Evolutionary conservation across 805 yeast genomes (phyloP).

Genomic region (Metschnikowia baotianmanensis): DNA sequence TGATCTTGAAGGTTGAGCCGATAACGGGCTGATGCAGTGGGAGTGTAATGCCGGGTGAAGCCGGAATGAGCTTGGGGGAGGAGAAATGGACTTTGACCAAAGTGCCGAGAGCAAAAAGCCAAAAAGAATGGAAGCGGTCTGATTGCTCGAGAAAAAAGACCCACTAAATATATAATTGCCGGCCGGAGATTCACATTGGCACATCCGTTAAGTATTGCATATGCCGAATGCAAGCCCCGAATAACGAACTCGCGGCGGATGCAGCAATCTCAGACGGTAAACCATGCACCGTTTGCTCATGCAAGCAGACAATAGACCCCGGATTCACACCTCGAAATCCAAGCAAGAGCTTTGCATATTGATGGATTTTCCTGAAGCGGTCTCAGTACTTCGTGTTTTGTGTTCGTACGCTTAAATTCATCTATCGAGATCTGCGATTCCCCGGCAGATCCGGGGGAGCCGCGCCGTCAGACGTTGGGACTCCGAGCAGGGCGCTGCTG

Average conservation of each 20-base stretch:
- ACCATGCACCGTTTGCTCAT: constrained; percentile 3
- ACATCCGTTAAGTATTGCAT: neutral
- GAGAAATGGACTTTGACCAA: no score
- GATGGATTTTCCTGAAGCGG: neutral
- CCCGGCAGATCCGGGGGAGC: no score
- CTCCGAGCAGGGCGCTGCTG: neutral
- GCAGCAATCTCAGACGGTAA: constrained; percentile 6
- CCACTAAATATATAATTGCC: neutral
- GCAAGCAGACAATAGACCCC: constrained; percentile 5
- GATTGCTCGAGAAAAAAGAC: neutral
- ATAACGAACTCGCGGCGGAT: constrained; percentile 6
- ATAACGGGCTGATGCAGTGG: no score
- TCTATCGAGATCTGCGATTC: no score
- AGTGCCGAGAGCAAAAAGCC: no score
- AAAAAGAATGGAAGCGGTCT: neutral
- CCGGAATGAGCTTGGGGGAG: no score
- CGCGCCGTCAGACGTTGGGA: no score
- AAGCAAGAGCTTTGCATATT: neutral
- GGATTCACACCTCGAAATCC: neutral
- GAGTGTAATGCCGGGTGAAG: no score
- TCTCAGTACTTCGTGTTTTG: neutral
- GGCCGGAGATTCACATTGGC: neutral
- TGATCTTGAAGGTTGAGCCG: no score
- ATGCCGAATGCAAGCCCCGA: constrained; percentile 6
- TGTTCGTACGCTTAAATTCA: no score